These are phyloP conservation scores for Vaucheria bursata DNA, from an alignment of 352 stramenopile species.

Conservation along the genomic window DNA sequence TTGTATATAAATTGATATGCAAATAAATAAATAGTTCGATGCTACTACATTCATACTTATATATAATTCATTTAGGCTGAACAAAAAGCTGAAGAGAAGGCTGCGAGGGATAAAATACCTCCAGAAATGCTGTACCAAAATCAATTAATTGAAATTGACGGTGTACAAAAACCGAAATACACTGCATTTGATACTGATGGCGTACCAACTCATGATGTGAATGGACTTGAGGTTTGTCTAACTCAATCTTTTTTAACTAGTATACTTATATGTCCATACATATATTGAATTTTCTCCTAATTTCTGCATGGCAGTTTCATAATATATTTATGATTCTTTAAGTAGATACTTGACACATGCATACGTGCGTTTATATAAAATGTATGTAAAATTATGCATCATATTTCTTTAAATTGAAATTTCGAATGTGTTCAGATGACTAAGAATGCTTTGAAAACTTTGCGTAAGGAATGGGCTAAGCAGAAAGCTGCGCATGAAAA, in stretches of 20 bases:
- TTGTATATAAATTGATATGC: conserved; percentile 47
- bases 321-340: too few relatives aligned
- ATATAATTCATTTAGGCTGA: conserved; percentile 27
- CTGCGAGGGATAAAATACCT: conserved; percentile 75
- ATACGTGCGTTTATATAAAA: too few relatives aligned
- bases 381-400: too few relatives aligned
- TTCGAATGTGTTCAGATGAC: conserved; percentile 72
- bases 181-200: conserved; percentile 56
- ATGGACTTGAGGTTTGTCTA: conserved; percentile 37
- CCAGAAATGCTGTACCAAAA: conserved; percentile 77
- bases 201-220: conserved; percentile 48
- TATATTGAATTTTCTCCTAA: too few relatives aligned
- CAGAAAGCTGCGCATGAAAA: conserved; percentile 78
- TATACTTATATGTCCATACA: too few relatives aligned
- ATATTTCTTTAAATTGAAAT: too few relatives aligned
- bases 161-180: conserved; percentile 52
- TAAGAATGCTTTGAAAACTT: conserved; percentile 87
- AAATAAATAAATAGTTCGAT: neutral
- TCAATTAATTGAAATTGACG: conserved; percentile 37
- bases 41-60: neutral
- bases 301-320: too few relatives aligned
- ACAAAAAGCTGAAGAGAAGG: conserved; percentile 56
- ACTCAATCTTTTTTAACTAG: too few relatives aligned
- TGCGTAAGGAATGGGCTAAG: conserved; percentile 85
- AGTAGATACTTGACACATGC: too few relatives aligned